phyloP scores from a whole-genome alignment of 257 asterid species.

The Salvia splendens region DNA sequence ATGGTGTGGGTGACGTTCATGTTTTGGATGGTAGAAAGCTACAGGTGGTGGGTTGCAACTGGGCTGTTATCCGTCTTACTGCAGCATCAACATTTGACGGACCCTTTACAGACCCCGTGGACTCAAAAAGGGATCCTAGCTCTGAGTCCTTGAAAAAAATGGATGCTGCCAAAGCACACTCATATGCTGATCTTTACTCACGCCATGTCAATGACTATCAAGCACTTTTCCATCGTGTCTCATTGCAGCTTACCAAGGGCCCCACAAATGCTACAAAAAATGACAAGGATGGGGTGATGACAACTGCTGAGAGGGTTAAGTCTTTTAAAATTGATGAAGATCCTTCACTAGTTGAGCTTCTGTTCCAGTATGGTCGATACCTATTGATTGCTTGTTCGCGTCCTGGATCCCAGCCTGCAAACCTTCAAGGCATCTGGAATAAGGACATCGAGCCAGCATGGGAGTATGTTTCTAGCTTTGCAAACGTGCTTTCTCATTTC shows the following conservation, averaged over 20 bases:
- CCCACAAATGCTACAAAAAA: slow-evolving; percentile 21
- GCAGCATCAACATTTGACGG: slow-evolving; percentile 77
- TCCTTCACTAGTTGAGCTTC: slow-evolving; percentile 72
- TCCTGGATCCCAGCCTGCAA: slow-evolving; percentile 73
- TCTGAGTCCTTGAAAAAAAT: slow-evolving; percentile 43
- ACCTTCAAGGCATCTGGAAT: slow-evolving; percentile 89
- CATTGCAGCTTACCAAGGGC: slow-evolving; percentile 56
- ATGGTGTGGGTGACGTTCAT: slow-evolving; percentile 34
- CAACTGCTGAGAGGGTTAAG: slow-evolving; percentile 62
- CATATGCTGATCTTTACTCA: slow-evolving; percentile 59
- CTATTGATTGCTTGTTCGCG: slow-evolving; percentile 75
- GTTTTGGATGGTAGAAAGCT: slow-evolving; percentile 56
- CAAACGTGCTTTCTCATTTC: slow-evolving; percentile 13
- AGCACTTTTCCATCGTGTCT: slow-evolving; percentile 68
- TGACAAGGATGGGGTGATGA: slow-evolving; percentile 20
- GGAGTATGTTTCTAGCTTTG: slow-evolving; percentile 58
- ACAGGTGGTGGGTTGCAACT: slow-evolving; percentile 55
- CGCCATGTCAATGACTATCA: slow-evolving; percentile 76
- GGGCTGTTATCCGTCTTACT: slow-evolving; percentile 61
- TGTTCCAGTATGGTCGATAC: slow-evolving; percentile 77
- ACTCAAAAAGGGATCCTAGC: slow-evolving; percentile 57
- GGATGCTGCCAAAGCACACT: slow-evolving; percentile 48
- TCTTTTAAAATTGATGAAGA: slow-evolving; percentile 65
- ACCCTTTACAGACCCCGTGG: slow-evolving; percentile 58
- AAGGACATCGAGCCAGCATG: slow-evolving; percentile 59